Evolutionary conservation across 768 basidiomycete species (phyloP).

Genomic region (Trametes punicea): DNA sequence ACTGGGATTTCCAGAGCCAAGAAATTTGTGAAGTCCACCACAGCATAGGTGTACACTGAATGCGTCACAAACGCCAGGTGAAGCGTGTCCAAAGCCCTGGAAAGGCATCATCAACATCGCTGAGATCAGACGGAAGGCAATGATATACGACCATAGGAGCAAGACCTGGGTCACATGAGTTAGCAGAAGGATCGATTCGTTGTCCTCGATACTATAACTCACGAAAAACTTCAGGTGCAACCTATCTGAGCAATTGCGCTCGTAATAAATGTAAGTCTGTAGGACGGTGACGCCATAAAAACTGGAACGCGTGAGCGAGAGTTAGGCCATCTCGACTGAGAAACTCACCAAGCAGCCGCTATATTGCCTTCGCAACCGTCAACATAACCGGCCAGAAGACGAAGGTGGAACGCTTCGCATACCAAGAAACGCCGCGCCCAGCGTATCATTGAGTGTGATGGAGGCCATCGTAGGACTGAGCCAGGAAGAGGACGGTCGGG

Average conservation of each 20-base stretch:
- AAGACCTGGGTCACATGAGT: constrained; percentile 12
- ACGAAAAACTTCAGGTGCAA: constrained; percentile 10
- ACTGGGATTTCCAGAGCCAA: constrained; percentile 16
- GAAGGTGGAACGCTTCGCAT: neutral
- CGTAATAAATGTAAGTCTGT: constrained; percentile 22
- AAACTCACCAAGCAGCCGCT: constrained; percentile 11
- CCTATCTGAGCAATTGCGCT: constrained; percentile 5
- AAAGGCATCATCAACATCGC: neutral
- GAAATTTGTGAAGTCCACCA: constrained; percentile 24
- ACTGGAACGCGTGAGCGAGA: constrained; percentile 3
- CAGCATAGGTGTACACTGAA: constrained; percentile 24
- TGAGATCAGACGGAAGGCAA: neutral
- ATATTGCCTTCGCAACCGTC: constrained; percentile 3
- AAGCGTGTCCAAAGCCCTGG: constrained; percentile 19
- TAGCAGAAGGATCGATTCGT: neutral
- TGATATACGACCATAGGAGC: constrained; percentile 8
- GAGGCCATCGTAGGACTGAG: constrained; percentile 5
- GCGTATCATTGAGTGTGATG: constrained; percentile 16
- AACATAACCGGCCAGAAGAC: neutral
- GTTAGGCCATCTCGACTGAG: no score
- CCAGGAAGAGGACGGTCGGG: neutral
- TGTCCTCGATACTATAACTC: neutral
- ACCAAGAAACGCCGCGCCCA: constrained; percentile 23
- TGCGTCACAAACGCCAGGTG: constrained; percentile 19
- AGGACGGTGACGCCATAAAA: constrained; percentile 23